Evolutionary conservation across 1,139 yeast species (phyloP), one percentile per base, ranked within the genome.

Genomic region (Kluyveromyces sp.): DNA sequence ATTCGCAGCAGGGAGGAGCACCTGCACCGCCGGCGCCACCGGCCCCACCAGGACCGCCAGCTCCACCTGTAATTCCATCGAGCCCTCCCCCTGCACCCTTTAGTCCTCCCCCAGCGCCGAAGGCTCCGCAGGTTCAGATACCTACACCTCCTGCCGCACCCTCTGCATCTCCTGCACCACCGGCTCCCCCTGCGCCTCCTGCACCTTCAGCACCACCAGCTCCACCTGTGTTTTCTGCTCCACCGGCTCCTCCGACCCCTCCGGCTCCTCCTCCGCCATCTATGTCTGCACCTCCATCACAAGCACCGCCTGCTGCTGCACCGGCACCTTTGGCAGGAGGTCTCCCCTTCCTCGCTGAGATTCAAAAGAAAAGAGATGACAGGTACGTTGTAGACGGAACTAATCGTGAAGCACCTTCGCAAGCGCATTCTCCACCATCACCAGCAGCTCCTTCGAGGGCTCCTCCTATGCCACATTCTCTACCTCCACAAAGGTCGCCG

Each of bases 301-400:
- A 6, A 9, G 26, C 47, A 3, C 50, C 49, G 17, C 19, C 52
- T 13, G 50, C 53, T 3, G 42, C 63, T 39, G 40, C 60, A 40
- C 18, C 41, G 3, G 7, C 13, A n/a, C 36, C 39, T 18, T 28
- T 42, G 8, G 22, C 48, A 3, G 63, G 67, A 12, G 61, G 62
- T 3, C 59, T 67, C 3, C 64, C 73, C 4, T 77, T 78, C 52
- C 64, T 78, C 36, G 76, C 80, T 1, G 76, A 77, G 46, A 77
- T 78, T 36, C 75, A 76, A 51, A 71, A 73, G 38, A 75, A 71
- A 49, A 64, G 83, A 54, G 73, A 74, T 47, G 80, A 76, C 36
- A 51, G 72, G n/a, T 62, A 72, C 54, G 78, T 74, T 4, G 67
- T 77, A n/a, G 76, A 53, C 20, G 58, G 48, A 4, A 32, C 41